Base-by-base conservation (phyloP, 2,329 filamentous ascomycete species). In the Nothophoma quercina region DNA sequence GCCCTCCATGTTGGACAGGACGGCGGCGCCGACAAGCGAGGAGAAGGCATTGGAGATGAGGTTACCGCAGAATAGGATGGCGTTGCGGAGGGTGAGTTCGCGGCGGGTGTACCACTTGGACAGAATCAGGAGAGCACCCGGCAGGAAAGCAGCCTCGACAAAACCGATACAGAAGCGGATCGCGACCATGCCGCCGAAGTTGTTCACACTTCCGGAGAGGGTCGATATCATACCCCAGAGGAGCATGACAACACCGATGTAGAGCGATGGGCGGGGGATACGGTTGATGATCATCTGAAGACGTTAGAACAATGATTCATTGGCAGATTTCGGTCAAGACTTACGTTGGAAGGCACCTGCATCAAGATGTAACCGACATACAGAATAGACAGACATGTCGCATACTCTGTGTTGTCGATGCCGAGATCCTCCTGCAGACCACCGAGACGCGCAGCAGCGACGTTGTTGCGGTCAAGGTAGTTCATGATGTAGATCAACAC, bases 31-130 rank as follows among this genome's bases (percentile, higher is more conserved):
- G 13, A 79, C 75, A 1, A 81, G 69, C 2, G 77, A 77, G 2
- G 74, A 77, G 51, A 81, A 79, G 9, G 71, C 75, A 42, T 74
- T 77, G 5, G 77, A 77, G 22, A 78, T 70, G 13, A 75, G 65
- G 50, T 74, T 77, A 12, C 75, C 77, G 29, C 72, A 77, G 65
- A 78, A 75, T 15, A 78, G 63, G 36, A 76, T 69, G 7, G 75
- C 71, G 41, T 74, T 75, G 8, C 75, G 68, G 1, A 69, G 66
- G 6, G 73, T 73, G 29, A 77, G 63, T 50, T 77, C 75, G 41
- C 81, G 79, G 39, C 85, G 79, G 1, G 85, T 88, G 70, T 89
- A 89, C 81, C 85, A 89, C 60, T 87, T 85, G 0, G 83, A 85
- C 16, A 88, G 77, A 36, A 88, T 83, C 34, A 87, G 77, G 9